Conservation (phyloP, 176 grass and related monocot species). For the Bolboschoenus planiculmis region DNA sequence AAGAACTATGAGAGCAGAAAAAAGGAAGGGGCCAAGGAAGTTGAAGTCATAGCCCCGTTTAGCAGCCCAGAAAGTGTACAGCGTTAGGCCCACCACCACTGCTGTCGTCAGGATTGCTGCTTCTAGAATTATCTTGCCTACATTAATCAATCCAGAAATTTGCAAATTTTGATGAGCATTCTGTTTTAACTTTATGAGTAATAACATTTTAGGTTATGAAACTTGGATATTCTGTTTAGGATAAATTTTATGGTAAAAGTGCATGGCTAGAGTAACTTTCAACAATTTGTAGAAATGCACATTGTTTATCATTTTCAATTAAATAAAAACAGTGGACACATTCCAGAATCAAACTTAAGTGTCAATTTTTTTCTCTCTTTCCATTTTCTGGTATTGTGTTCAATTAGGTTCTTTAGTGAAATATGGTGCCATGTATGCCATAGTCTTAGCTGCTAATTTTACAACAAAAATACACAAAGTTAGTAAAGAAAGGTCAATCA, state of each 20-base stretch:
- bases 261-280: background rate
- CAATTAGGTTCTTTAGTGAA: background rate
- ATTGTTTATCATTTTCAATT: background rate
- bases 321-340: background rate
- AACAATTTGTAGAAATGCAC: background rate
- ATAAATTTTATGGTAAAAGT: background rate
- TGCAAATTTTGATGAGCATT: background rate
- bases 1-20: constrained; percentile 61
- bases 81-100: constrained; percentile 75
- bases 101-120: constrained; percentile 76
- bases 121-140: constrained; percentile 89
- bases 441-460: background rate
- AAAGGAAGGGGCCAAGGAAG: constrained; percentile 90
- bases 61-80: constrained; percentile 90
- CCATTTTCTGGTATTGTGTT: background rate
- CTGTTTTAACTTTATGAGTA: background rate
- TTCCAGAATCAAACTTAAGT: background rate
- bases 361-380: background rate
- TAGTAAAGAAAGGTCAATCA: background rate
- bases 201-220: background rate
- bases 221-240: background rate
- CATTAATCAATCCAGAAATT: background rate
- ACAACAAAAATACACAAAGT: background rate
- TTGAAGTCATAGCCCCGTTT: constrained; percentile 82
- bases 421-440: background rate